These are phyloP conservation scores for Ustilago shanxiensis DNA, from an alignment of 1,284 basidiomycete species.

Conservation along the genomic window DNA sequence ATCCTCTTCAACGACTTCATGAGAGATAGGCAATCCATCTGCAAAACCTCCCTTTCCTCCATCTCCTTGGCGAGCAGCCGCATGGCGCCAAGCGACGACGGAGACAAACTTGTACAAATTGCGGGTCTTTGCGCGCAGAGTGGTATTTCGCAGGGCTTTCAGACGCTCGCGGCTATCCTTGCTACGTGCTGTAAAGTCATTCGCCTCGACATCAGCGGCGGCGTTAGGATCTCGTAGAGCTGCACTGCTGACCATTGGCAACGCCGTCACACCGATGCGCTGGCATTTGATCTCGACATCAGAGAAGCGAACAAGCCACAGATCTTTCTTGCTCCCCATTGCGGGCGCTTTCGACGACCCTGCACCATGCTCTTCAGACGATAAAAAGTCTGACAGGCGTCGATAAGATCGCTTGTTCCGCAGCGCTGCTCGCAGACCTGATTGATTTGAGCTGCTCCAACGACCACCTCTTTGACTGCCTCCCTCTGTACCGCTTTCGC, in stretches of 20 bases:
- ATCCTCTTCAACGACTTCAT: conserved; percentile 53
- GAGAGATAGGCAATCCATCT: conserved; percentile 42
- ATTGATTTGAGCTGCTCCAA: conserved; percentile 22
- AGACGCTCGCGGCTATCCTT: conserved; percentile 63
- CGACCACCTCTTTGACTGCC: conserved; percentile 9
- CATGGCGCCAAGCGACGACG: conserved; percentile 53
- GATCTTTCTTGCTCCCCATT: conserved; percentile 76
- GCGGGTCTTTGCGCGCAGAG: conserved; percentile 59
- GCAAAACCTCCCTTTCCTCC: conserved; percentile 13
- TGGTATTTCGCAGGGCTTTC: conserved; percentile 59
- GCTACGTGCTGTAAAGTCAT: conserved; percentile 52
- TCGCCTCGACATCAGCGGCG: conserved; percentile 8
- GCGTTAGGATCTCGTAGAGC: conserved; percentile 66
- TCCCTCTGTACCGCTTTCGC: conserved; percentile 34
- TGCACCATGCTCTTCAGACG: conserved; percentile 21
- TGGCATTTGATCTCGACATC: conserved; percentile 94
- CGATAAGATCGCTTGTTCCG: conserved; percentile 62
- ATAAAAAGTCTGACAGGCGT: conserved; percentile 59
- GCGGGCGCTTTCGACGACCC: conserved; percentile 58
- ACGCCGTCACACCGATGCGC: conserved; percentile 85
- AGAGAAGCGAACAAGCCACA: conserved; percentile 94
- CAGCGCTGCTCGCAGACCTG: conserved; percentile 52
- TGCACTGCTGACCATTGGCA: conserved; percentile 79
- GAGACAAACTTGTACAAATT: conserved; percentile 64
- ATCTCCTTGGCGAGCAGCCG: conserved; percentile 9